Conservation (phyloP, 2,329 filamentous ascomycete genomes). For the Pestalotiopsis fici region DNA sequence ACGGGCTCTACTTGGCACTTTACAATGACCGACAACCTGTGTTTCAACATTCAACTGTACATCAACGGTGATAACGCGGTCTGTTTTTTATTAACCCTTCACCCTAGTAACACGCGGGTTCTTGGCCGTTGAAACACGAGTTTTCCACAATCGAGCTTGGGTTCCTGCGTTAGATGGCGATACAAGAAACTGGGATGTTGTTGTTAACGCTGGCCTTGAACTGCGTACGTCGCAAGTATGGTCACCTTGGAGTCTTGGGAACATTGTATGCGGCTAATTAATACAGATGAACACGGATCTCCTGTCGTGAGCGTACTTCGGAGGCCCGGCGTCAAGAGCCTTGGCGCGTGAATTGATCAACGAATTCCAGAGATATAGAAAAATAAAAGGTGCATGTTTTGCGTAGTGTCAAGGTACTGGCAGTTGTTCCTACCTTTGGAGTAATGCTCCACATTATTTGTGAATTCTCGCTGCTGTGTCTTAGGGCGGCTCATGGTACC, state of each 20-base stretch:
- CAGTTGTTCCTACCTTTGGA: not conserved
- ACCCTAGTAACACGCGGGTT: not conserved
- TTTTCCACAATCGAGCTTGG: not conserved
- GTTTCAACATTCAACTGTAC: not conserved
- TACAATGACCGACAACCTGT: not conserved
- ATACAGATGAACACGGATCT: too few relatives aligned
- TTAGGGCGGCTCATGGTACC: not conserved
- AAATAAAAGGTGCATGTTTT: not conserved
- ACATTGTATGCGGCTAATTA: too few relatives aligned
- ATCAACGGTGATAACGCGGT: not conserved
- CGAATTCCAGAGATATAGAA: not conserved
- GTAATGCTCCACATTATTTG: not conserved
- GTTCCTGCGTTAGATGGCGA: not conserved
- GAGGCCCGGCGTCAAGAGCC: not conserved
- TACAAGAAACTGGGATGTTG: not conserved
- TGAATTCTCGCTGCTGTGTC: not conserved
- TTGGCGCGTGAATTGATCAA: not conserved
- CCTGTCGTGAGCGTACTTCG: too few relatives aligned
- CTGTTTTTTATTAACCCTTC: not conserved
- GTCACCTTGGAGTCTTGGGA: too few relatives aligned
- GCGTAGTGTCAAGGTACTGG: not conserved
- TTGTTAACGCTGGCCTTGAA: too few relatives aligned
- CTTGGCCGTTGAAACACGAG: not conserved
- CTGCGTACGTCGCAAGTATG: too few relatives aligned
- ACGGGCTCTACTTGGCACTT: not conserved